Base-by-base conservation (phyloP, 1,284 basidiomycete genomes). In the Rhodotorula sp. region DNA sequence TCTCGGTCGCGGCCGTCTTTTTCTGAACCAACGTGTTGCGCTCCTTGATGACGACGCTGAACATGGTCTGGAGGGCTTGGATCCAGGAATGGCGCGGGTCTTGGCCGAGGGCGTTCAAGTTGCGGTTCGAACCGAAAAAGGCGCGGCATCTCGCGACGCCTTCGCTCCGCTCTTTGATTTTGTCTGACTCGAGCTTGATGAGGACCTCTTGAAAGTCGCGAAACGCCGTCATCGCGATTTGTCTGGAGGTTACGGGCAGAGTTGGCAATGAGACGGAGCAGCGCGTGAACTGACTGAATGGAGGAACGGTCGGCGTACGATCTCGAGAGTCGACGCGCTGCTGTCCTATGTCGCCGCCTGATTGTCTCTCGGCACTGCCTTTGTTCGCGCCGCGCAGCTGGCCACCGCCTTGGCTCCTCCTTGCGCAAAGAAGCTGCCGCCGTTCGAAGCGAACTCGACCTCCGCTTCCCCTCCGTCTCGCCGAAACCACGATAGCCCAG, bases 61-160 rank as follows among this genome's bases (percentile, higher is more conserved):
- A 93, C 17, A 95, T 82, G 29, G 87, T 86, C 77, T 91, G 86
- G 76, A 90, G 91, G 4, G 93, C 82, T 14, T 84, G 82, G 48
- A 88, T 81, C 91, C 91, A 95, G 30, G 80, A 66, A 61, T 68
- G 75, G 57, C 68, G 73, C 48, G 78, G 78, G 45, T 82, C 81
- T 14, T 85, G 86, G 33, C 86, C 81, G 17, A 82, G 79, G 33
- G 80, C 79, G 30, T 84, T 84, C 73, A 91, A 84, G 57, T 84
- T 85, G 48, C 83, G 80, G 51, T 88, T 80, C 18, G 84, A 83
- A 62, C 80, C 79, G 71, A 95, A 90, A 55, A 86, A 82, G 33
- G 84, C 83, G 48, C 86, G 85, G 45, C 94, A 82, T 29, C 82
- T 78, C 7, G 83, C 74, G 33, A 91, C 79, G 24, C 87, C 91